phyloP scores from a whole-genome alignment of 352 stramenopile species.

The Paralagenidium karlingii region DNA sequence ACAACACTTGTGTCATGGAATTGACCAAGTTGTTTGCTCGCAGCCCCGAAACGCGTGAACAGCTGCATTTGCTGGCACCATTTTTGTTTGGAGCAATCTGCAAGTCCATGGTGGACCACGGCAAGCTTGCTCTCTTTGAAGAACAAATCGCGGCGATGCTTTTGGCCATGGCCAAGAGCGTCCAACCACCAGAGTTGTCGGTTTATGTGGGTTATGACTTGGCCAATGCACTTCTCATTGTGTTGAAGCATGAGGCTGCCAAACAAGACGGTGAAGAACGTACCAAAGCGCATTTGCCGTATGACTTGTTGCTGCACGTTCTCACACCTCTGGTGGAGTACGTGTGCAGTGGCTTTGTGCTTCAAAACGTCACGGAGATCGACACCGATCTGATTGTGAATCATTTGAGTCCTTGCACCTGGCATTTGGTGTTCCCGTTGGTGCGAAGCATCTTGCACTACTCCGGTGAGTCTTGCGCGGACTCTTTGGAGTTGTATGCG shows the following conservation, averaged over 20 bases:
- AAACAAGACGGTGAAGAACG: no score
- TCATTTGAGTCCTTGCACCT: conserved; percentile 48
- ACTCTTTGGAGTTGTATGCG: no score
- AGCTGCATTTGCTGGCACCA: no score
- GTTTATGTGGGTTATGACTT: conserved; percentile 62
- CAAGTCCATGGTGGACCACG: no score
- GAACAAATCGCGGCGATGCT: conserved; percentile 20
- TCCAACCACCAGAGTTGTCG: no score
- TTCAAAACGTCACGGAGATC: conserved; percentile 68
- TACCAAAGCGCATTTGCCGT: conserved; percentile 16
- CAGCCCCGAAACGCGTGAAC: no score
- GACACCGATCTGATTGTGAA: conserved; percentile 49
- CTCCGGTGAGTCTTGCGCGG: no score
- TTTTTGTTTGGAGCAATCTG: no score
- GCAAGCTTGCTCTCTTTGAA: conserved; percentile 37
- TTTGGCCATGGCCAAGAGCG: conserved; percentile 31
- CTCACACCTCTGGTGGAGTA: conserved; percentile 54
- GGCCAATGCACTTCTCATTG: conserved; percentile 36
- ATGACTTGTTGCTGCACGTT: conserved; percentile 41
- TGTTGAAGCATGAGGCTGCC: conserved; percentile 26
- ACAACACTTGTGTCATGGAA: no score
- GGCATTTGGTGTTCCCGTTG: conserved; percentile 72
- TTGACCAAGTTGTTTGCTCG: no score
- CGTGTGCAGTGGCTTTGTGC: conserved; percentile 76
- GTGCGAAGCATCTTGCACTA: conserved; percentile 37